A percentile compares a stretch with the other conserved stretches of the same genome.
These are phyloP conservation scores for Porphyrellus sp. DNA, from an alignment of 1,284 basidiomycete species.

Conservation along the genomic window DNA sequence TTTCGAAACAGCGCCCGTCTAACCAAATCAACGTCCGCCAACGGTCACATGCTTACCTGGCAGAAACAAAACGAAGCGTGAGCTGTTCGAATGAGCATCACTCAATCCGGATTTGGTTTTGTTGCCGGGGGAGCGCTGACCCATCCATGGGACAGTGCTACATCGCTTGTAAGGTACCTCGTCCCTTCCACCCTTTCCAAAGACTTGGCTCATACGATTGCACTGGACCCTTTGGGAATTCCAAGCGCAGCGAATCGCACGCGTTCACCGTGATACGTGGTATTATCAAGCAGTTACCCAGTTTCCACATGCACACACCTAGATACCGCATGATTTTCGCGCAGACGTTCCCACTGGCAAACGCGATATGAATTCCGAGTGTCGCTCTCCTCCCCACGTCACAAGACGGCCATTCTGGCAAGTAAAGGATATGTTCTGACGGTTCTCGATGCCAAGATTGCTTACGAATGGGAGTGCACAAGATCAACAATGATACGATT, in stretches of 20 bases:
- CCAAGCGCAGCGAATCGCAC: neutral
- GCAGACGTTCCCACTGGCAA: slow-evolving; percentile 13
- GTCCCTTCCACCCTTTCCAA: neutral
- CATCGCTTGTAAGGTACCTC: neutral
- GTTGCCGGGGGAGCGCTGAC: neutral
- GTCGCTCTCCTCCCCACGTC: slow-evolving; percentile 9
- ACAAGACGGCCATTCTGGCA: slow-evolving; percentile 5
- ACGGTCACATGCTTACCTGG: slow-evolving; percentile 5
- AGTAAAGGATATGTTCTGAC: neutral
- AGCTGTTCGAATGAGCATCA: slow-evolving; percentile 1
- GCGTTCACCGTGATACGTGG: neutral
- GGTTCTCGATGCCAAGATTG: slow-evolving; percentile 3
- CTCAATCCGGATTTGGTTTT: neutral
- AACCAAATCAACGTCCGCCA: neutral
- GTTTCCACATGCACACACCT: slow-evolving; percentile 4
- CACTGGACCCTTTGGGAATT: neutral
- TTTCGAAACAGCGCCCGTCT: neutral
- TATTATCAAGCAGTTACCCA: slow-evolving; percentile 1
- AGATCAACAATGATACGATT: slow-evolving; percentile 15
- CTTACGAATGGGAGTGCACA: neutral
- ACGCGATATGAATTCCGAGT: slow-evolving; percentile 13
- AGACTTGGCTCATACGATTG: neutral
- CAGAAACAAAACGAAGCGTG: slow-evolving; percentile 12
- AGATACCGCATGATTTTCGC: slow-evolving; percentile 13
- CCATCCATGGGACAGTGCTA: neutral